phyloP scores from a whole-genome alignment of 176 grass and related monocot species.

The Musa acuminata region DNA sequence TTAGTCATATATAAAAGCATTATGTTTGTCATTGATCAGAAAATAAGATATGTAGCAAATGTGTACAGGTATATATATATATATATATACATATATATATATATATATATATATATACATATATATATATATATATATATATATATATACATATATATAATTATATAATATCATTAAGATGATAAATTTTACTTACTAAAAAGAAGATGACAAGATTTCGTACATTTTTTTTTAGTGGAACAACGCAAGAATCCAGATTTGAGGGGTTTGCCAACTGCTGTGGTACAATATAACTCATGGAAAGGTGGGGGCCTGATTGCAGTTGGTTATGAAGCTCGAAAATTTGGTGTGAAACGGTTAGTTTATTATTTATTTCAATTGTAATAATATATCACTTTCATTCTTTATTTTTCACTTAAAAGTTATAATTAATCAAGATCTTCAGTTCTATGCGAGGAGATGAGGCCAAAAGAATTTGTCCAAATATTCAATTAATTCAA shows the following conservation, averaged over 20 bases:
- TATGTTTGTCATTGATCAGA: neutral
- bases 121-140: too few relatives aligned
- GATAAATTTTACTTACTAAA: neutral
- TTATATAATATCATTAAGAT: neutral
- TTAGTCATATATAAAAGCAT: neutral
- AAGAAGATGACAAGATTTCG: neutral
- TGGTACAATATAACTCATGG: slow-evolving; percentile 94
- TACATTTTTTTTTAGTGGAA: slow-evolving; percentile 39
- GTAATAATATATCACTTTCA: neutral
- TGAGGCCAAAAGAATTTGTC: slow-evolving; percentile 69
- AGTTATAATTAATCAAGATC: neutral
- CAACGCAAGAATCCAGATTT: slow-evolving; percentile 67
- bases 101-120: too few relatives aligned
- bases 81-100: too few relatives aligned
- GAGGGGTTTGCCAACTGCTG: slow-evolving; percentile 72
- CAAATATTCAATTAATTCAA: slow-evolving; percentile 66
- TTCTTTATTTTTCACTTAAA: neutral
- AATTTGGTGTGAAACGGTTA: slow-evolving; percentile 79
- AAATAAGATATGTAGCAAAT: neutral
- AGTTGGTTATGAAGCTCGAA: slow-evolving; percentile 90
- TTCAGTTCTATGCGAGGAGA: slow-evolving; percentile 91
- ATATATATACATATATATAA: neutral
- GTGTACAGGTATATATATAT: neutral
- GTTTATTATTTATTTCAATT: slow-evolving; percentile 11
- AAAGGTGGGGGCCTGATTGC: slow-evolving; percentile 85